These are phyloP conservation scores for Apiospora saccharicola DNA, from an alignment of 2,329 filamentous ascomycete species.

Conservation along the genomic window DNA sequence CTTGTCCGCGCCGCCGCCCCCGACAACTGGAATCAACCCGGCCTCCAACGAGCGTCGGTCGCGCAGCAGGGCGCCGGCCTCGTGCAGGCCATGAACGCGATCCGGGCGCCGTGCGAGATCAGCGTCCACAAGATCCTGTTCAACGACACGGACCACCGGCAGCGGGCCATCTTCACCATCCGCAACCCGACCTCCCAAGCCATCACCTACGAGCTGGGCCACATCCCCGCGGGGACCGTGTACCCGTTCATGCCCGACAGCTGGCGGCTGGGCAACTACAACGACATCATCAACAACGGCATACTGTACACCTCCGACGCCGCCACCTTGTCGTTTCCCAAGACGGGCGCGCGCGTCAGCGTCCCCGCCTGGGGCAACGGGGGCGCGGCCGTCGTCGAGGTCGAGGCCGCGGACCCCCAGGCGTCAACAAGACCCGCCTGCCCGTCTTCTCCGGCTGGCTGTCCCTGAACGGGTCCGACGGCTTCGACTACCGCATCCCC, in stretches of 20 bases:
- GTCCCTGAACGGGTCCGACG: constrained; percentile 49
- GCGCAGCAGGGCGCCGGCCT: constrained; percentile 53
- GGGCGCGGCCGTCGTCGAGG: constrained; percentile 30
- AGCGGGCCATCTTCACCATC: constrained; percentile 44
- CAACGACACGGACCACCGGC: constrained; percentile 53
- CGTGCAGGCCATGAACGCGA: constrained; percentile 50
- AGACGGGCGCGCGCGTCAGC: constrained; percentile 25
- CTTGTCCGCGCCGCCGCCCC: constrained; percentile 23
- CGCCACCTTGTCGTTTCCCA: constrained; percentile 29
- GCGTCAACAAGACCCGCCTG: constrained; percentile 45
- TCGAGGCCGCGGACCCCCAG: constrained; percentile 35
- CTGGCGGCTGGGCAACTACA: constrained; percentile 27
- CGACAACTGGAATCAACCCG: background rate
- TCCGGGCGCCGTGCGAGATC: constrained; percentile 46
- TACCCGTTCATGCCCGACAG: constrained; percentile 42
- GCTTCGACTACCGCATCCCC: constrained; percentile 47
- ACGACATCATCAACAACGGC: constrained; percentile 28
- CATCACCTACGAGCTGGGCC: constrained; percentile 47
- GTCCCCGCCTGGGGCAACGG: constrained; percentile 31
- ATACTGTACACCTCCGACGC: constrained; percentile 12
- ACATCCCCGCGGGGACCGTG: constrained; percentile 46
- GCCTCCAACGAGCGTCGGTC: constrained; percentile 40
- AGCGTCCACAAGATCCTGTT: constrained; percentile 49
- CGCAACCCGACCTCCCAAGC: constrained; percentile 47
- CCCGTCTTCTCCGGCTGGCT: constrained; percentile 54